Base-by-base conservation (phyloP, 1,284 basidiomycete genomes). In the Fomitopsis betulina region DNA sequence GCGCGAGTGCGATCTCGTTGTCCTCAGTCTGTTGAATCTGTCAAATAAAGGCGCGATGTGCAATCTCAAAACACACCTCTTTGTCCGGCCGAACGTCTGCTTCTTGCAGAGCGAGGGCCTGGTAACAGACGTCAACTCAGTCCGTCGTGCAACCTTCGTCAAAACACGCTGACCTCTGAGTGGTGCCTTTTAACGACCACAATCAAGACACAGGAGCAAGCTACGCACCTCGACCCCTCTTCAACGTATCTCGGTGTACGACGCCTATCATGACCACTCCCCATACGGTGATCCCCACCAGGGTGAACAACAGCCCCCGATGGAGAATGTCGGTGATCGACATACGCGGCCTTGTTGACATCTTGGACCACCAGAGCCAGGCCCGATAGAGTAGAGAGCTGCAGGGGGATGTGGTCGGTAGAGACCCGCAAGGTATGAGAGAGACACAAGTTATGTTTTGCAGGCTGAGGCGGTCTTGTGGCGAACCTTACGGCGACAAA, bases 251-350 rank as follows among this genome's bases (percentile, higher is more conserved):
- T 35, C 62, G 62, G 56, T 72, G 70, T 10, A 69, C 67, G n/a
- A 65, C 62, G 9, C 68, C 70, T 23, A 70, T 72, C 67, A 67
- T 68, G 53, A 66, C 66, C 19, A 68, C 39, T 2, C 69, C 70
- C 67, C 68, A 70, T 2, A 67, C 64, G 38, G 64, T 66, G 21
- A 72, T 59, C 3, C 70, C 70, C 1, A 70, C 56, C 6, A 72
- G 61, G 0, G 67, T 63, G 59, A 64, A 70, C 25, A 70, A 60
- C 4, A 68, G 45, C 3, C 66, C 65, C 32, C 70, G 66, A 52
- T 72, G 70, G 17, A 70, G 57, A 19, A 67, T 56, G 60, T 72
- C 70, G 33, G 51, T 45, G n/a, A 68, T 42, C 9, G 65, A 59
- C 10, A 68, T 53, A 5, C 63, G 64, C 21, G 62, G 55, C 27